Percentiles rank a stretch among this genome's conserved stretches.
Conservation (phyloP, 768 basidiomycete species). For the Cyclocybe aegerita region DNA sequence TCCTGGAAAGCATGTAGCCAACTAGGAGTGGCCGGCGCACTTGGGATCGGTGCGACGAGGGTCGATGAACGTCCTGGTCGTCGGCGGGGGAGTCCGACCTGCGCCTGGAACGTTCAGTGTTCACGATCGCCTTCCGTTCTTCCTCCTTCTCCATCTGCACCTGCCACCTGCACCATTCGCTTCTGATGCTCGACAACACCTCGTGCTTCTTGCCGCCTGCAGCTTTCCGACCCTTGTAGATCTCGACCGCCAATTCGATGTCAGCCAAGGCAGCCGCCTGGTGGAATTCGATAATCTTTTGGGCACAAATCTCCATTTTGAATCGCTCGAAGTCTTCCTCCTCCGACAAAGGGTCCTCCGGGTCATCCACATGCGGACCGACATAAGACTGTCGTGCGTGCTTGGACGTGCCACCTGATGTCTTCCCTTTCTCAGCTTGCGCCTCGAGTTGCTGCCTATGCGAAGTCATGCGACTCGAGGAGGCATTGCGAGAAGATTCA, state of each 20-base stretch:
- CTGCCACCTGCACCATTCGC: conserved; percentile 31
- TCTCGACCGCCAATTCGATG: conserved; percentile 36
- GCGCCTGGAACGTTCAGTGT: conserved; percentile 35
- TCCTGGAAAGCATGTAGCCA: conserved; percentile 19
- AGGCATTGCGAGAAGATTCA: not conserved
- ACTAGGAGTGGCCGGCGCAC: conserved; percentile 13
- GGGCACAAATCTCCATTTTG: conserved; percentile 44
- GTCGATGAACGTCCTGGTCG: conserved; percentile 16
- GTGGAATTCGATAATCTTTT: conserved; percentile 53
- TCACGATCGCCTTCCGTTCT: conserved; percentile 44
- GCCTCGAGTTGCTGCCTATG: conserved; percentile 2
- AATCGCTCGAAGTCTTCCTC: conserved; percentile 40
- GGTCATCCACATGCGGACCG: conserved; percentile 32
- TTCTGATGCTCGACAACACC: conserved; percentile 38
- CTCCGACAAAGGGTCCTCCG: conserved; percentile 29
- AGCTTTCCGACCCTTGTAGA: conserved; percentile 35
- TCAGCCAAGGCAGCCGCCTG: conserved; percentile 42
- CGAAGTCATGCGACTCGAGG: not conserved
- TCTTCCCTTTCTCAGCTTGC: not conserved
- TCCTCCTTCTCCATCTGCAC: conserved; percentile 48
- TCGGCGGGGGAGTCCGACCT: conserved; percentile 23
- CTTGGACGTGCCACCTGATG: conserved; percentile 14
- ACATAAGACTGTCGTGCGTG: conserved; percentile 29
- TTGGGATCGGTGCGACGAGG: conserved; percentile 18
- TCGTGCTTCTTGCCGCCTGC: conserved; percentile 27